A percentile compares a stretch with the other conserved stretches of the same genome.
phyloP scores from a whole-genome alignment of 768 basidiomycete genomes.

The Suillus discolor region DNA sequence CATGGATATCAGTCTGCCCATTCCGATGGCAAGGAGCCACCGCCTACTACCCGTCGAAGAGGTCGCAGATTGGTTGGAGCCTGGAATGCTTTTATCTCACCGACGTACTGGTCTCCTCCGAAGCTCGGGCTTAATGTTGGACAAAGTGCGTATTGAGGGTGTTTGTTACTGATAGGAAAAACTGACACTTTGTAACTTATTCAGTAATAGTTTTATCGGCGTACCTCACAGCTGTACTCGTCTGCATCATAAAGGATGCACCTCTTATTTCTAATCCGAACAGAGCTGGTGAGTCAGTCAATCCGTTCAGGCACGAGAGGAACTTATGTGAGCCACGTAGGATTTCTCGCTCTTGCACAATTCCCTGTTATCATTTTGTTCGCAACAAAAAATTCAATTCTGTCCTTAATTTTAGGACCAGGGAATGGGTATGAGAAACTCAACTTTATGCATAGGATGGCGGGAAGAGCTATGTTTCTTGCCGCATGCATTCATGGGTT shows the following conservation, averaged over 20 bases:
- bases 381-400: conserved; percentile 55
- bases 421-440: conserved; percentile 56
- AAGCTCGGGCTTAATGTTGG: conserved; percentile 54
- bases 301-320: not conserved
- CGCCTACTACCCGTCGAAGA: not conserved
- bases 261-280: conserved; percentile 73
- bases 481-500: conserved; percentile 47
- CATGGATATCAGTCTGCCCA: conserved; percentile 33
- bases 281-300: conserved; percentile 56
- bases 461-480: conserved; percentile 55
- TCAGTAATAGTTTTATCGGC: conserved; percentile 58
- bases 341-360: conserved; percentile 63
- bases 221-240: conserved; percentile 56
- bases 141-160: conserved; percentile 52
- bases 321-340: conserved; percentile 29
- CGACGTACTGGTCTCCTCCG: conserved; percentile 50
- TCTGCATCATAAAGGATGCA: conserved; percentile 62
- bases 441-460: conserved; percentile 65
- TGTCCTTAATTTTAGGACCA: conserved; percentile 46
- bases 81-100: conserved; percentile 38
- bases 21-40: not conserved
- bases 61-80: conserved; percentile 24
- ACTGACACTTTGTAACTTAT: conserved; percentile 5
- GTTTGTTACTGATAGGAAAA: not conserved
- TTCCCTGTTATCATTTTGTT: conserved; percentile 61